Evolutionary conservation across 371 early-diverging fungal genomes (phyloP).

Genomic region (Catenaria anguillulae): DNA sequence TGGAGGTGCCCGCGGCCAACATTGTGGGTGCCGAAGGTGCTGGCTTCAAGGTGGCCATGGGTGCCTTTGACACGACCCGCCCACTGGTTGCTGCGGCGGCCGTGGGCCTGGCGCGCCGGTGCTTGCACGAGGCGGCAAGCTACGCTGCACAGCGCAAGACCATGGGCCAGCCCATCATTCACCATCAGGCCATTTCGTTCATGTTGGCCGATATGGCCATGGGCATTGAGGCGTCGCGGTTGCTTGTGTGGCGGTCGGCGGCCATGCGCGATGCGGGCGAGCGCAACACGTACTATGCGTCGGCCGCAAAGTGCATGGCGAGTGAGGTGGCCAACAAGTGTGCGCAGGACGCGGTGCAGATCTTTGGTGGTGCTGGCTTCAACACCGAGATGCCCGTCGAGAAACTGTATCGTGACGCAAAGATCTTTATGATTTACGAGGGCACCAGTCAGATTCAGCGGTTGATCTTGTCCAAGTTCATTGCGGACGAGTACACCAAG

Average conservation of each 20-base stretch:
- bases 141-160: conserved; percentile 87
- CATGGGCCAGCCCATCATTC: conserved; percentile 80
- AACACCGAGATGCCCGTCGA: conserved; percentile 56
- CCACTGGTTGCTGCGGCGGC: conserved; percentile 88
- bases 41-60: conserved; percentile 95
- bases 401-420: conserved; percentile 81
- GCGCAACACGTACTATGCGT: conserved; percentile 84
- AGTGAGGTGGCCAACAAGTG: conserved; percentile 90
- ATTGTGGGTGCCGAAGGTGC: conserved; percentile 32
- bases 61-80: conserved; percentile 89
- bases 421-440: conserved; percentile 93
- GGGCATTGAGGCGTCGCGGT: conserved; percentile 72
- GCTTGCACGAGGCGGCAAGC: conserved; percentile 83
- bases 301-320: conserved; percentile 80
- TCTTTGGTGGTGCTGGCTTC: conserved; percentile 92
- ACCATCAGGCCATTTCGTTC: conserved; percentile 85
- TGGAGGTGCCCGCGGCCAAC: conserved; percentile 77
- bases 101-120: conserved; percentile 80
- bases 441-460: conserved; percentile 93
- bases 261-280: conserved; percentile 70
- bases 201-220: conserved; percentile 94
- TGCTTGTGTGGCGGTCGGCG: conserved; percentile 75
- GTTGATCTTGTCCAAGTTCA: conserved; percentile 60
- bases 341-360: conserved; percentile 89
- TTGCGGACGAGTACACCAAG: conserved; percentile 35